These are phyloP conservation scores for Emydomyces testavorans DNA, from an alignment of 2,329 filamentous ascomycete species.

Conservation along the genomic window DNA sequence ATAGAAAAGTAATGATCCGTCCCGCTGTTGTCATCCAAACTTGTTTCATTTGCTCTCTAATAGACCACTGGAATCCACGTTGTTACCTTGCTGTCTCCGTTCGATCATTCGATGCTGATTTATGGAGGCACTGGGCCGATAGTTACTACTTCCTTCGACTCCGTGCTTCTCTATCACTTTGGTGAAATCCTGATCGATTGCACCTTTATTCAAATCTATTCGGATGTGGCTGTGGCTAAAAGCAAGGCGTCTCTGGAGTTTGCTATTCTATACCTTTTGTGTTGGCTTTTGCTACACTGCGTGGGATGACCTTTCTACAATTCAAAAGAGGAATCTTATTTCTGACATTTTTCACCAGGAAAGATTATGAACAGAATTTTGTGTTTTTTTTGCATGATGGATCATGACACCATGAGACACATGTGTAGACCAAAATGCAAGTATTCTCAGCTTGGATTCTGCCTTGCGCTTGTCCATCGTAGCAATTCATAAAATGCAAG, in stretches of 20 bases:
- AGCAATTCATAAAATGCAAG: not conserved
- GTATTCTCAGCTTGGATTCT: not conserved
- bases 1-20: conserved; percentile 14
- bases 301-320: not conserved
- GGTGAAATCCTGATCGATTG: not conserved
- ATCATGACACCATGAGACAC: conserved; percentile 7
- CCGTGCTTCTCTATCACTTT: not conserved
- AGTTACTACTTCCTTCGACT: not conserved
- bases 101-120: not conserved
- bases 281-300: not conserved
- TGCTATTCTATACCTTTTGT: not conserved
- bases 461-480: not conserved
- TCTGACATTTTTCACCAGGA: not conserved
- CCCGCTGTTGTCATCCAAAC: not conserved
- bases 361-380: not conserved
- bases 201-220: conserved; percentile 5
- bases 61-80: not conserved
- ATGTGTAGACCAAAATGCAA: conserved; percentile 11
- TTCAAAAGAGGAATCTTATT: not conserved
- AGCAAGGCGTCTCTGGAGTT: conserved; percentile 19
- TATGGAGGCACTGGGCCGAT: not conserved
- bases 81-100: not conserved
- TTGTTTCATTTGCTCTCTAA: not conserved
- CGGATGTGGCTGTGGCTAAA: conserved; percentile 16
- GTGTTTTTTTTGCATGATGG: conserved; percentile 2